Evolutionary conservation across 768 basidiomycete genomes (phyloP).

Genomic region (Tricholoma matsutake): DNA sequence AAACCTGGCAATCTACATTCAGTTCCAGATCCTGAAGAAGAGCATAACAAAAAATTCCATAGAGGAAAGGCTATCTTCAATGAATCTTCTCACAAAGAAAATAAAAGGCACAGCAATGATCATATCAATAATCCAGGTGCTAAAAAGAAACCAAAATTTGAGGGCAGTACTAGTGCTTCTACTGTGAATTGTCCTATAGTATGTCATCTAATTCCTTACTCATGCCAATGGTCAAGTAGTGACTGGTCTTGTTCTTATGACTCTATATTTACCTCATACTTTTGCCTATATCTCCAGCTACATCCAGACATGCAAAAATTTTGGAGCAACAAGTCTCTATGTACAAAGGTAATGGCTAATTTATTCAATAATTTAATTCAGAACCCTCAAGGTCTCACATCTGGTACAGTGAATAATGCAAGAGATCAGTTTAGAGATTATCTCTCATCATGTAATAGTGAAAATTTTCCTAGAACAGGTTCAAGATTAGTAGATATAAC

Average conservation of each 20-base stretch:
- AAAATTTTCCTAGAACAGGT: neutral
- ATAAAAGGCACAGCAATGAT: neutral
- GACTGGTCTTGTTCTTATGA: neutral
- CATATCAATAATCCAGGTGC: neutral
- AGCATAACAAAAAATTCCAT: neutral
- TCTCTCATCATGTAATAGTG: neutral
- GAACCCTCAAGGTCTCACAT: neutral
- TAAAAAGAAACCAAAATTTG: neutral
- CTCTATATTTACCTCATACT: neutral
- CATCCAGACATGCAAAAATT: neutral
- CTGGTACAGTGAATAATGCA: neutral
- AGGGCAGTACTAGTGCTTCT: neutral
- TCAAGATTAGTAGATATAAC: too few relatives aligned
- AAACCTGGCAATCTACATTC: neutral
- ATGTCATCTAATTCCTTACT: neutral
- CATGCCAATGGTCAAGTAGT: neutral
- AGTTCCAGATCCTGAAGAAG: neutral
- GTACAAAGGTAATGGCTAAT: neutral
- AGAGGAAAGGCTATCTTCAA: neutral
- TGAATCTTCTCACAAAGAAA: neutral
- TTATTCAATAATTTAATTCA: neutral
- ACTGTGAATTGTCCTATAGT: conserved; percentile 3
- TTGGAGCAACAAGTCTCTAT: neutral
- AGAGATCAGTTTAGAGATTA: neutral
- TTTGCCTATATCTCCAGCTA: neutral